These are phyloP conservation scores for Cucumis hystrix DNA, from an alignment of 306 rosid genomes.

Conservation along the genomic window DNA sequence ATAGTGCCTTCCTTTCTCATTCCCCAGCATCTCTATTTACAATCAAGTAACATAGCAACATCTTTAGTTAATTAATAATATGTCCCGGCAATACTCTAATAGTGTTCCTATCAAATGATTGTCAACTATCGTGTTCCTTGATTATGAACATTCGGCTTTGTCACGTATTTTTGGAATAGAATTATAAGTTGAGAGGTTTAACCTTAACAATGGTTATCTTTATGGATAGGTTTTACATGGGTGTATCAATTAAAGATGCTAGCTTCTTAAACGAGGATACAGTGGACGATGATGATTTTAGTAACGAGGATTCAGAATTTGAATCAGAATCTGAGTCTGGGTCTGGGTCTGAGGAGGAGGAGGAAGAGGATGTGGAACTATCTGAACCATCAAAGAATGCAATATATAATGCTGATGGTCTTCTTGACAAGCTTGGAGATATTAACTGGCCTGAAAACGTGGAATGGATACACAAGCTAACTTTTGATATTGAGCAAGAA, in stretches of 20 bases:
- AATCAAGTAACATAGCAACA: too few species aligned
- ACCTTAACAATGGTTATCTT: neutral
- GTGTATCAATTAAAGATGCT: conserved; percentile 4
- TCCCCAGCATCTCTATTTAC: too few species aligned
- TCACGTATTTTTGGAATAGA: neutral
- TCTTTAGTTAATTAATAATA: too few species aligned
- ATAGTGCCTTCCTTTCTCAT: too few species aligned
- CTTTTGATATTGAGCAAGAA: conserved; percentile 63
- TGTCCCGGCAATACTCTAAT: too few species aligned
- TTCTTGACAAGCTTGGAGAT: conserved; percentile 82
- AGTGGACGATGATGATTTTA: conserved; percentile 8
- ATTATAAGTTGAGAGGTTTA: neutral
- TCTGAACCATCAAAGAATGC: conserved; percentile 57
- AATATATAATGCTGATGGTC: conserved; percentile 45
- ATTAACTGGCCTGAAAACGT: conserved; percentile 67
- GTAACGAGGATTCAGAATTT: conserved; percentile 26
- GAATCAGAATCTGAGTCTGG: conserved; percentile 53
- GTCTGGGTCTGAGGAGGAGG: conserved; percentile 21
- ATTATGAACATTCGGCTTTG: too few species aligned
- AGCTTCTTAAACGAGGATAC: conserved; percentile 11
- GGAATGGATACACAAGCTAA: conserved; percentile 63
- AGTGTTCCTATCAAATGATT: too few species aligned
- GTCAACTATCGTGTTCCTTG: too few species aligned
- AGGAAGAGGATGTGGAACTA: conserved; percentile 41
- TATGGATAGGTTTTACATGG: conserved; percentile 36